phyloP scores from a whole-genome alignment of 2,329 filamentous ascomycete genomes.

The Trichoderma atrobrunneum region DNA sequence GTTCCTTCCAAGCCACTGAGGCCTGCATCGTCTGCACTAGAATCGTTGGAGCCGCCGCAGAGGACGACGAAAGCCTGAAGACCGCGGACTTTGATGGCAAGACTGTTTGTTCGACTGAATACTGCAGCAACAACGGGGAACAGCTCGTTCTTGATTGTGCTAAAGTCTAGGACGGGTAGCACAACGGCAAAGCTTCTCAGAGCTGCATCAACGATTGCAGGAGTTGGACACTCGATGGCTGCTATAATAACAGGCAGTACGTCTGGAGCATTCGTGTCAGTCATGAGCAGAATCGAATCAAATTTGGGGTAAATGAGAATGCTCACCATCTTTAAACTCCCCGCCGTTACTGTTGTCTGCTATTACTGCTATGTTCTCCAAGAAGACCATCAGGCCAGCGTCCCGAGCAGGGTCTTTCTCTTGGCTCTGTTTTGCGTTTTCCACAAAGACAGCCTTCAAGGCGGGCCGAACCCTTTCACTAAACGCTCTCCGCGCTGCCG shows the following conservation, averaged over 20 bases:
- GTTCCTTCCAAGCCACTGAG: slow-evolving; percentile 66
- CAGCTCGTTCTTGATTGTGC: slow-evolving; percentile 92
- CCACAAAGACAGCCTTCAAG: slow-evolving; percentile 78
- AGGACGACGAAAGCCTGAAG: slow-evolving; percentile 87
- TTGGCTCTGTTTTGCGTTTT: slow-evolving; percentile 52
- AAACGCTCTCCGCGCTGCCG: slow-evolving; percentile 74
- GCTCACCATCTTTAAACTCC: slow-evolving; percentile 87
- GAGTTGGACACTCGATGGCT: slow-evolving; percentile 84
- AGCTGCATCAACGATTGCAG: slow-evolving; percentile 82
- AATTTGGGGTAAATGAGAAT: background rate
- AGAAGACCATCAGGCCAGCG: slow-evolving; percentile 83
- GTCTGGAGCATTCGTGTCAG: slow-evolving; percentile 48
- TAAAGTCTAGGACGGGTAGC: slow-evolving; percentile 89
- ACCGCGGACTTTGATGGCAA: slow-evolving; percentile 91
- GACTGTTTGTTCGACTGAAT: slow-evolving; percentile 88
- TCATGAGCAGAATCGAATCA: too few relatives aligned
- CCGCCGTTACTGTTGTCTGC: slow-evolving; percentile 81
- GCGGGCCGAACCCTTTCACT: slow-evolving; percentile 82
- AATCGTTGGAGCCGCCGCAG: slow-evolving; percentile 69
- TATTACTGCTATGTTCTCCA: slow-evolving; percentile 77
- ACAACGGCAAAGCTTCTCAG: slow-evolving; percentile 74
- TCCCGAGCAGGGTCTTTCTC: slow-evolving; percentile 84
- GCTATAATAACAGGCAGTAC: slow-evolving; percentile 82
- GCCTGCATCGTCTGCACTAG: slow-evolving; percentile 59
- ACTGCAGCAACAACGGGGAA: slow-evolving; percentile 89